Conservation (phyloP, 2,329 filamentous ascomycete species). For the Apiospora koreana region DNA sequence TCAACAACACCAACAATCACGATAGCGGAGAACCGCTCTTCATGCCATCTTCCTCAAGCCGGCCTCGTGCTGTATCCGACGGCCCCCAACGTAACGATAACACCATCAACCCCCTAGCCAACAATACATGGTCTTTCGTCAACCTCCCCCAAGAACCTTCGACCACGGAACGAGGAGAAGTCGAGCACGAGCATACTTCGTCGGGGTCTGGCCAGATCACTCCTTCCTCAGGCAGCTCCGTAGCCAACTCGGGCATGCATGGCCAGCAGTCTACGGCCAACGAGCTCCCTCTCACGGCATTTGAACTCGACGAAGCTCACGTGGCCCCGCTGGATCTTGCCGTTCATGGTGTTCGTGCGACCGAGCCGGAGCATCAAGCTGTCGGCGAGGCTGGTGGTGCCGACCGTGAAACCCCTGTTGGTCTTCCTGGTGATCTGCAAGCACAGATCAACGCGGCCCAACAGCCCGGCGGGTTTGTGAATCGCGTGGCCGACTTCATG, state of each 20-base stretch:
- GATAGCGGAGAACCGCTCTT: neutral
- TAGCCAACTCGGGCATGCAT: neutral
- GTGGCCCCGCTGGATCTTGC: neutral
- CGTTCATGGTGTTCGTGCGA: neutral
- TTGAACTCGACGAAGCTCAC: neutral
- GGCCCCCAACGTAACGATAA: slow-evolving; percentile 46
- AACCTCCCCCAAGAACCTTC: slow-evolving; percentile 31
- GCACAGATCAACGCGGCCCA: slow-evolving; percentile 15
- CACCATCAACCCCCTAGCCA: slow-evolving; percentile 53
- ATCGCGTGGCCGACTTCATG: slow-evolving; percentile 58
- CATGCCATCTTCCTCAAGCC: slow-evolving; percentile 18
- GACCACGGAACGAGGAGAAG: neutral
- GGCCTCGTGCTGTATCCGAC: slow-evolving; percentile 59
- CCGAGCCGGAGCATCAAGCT: neutral
- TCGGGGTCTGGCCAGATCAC: slow-evolving; percentile 1
- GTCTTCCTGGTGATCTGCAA: slow-evolving; percentile 13
- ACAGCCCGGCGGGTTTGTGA: slow-evolving; percentile 41
- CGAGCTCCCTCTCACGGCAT: neutral
- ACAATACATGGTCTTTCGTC: slow-evolving; percentile 63
- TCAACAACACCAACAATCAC: slow-evolving; percentile 10
- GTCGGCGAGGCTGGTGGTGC: neutral
- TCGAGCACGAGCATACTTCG: neutral
- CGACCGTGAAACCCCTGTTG: too few relatives aligned
- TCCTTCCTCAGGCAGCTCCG: neutral
- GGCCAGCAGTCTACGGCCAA: neutral